A percentile compares a stretch with the other conserved stretches of the same genome.
These are phyloP conservation scores for Pythium folliculosum DNA, from an alignment of 352 stramenopile genomes.

Conservation along the genomic window DNA sequence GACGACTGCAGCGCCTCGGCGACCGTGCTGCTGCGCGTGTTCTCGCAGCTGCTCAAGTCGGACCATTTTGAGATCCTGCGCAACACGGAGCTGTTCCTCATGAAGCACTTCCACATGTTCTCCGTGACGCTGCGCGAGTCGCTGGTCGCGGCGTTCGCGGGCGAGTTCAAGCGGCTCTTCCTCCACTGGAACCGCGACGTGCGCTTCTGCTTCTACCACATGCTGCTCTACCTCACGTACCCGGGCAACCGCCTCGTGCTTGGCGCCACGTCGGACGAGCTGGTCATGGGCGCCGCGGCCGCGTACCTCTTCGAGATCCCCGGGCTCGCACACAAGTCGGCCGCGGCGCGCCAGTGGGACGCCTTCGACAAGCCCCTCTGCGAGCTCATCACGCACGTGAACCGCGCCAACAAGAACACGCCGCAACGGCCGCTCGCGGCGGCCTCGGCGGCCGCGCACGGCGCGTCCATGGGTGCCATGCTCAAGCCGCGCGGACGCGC, in stretches of 20 bases:
- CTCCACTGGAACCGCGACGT: slow-evolving; percentile 86
- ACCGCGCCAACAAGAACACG: slow-evolving; percentile 42
- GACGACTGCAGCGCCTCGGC: slow-evolving; percentile 21
- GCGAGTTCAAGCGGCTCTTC: slow-evolving; percentile 64
- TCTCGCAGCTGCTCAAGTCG: slow-evolving; percentile 61
- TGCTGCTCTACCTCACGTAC: slow-evolving; percentile 81
- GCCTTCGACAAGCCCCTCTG: slow-evolving; percentile 63
- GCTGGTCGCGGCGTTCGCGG: slow-evolving; percentile 49
- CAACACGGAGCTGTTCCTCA: slow-evolving; percentile 62
- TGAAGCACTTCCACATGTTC: slow-evolving; percentile 57
- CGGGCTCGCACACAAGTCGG: slow-evolving; percentile 48
- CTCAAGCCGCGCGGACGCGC: neutral
- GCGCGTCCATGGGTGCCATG: neutral
- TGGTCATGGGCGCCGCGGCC: slow-evolving; percentile 63
- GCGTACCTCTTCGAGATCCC: slow-evolving; percentile 73
- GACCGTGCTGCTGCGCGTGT: slow-evolving; percentile 45
- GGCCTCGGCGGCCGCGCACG: neutral
- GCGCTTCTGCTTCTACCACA: slow-evolving; percentile 81
- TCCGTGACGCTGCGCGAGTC: slow-evolving; percentile 59
- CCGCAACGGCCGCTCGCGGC: slow-evolving; percentile 1
- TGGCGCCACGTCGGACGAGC: slow-evolving; percentile 68
- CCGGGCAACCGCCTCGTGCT: slow-evolving; percentile 76
- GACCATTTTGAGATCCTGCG: slow-evolving; percentile 80
- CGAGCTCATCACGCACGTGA: slow-evolving; percentile 52
- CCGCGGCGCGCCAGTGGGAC: slow-evolving; percentile 47